phyloP scores from a whole-genome alignment of 495 filamentous ascomycete genomes.

The Penicillium pulvis region DNA sequence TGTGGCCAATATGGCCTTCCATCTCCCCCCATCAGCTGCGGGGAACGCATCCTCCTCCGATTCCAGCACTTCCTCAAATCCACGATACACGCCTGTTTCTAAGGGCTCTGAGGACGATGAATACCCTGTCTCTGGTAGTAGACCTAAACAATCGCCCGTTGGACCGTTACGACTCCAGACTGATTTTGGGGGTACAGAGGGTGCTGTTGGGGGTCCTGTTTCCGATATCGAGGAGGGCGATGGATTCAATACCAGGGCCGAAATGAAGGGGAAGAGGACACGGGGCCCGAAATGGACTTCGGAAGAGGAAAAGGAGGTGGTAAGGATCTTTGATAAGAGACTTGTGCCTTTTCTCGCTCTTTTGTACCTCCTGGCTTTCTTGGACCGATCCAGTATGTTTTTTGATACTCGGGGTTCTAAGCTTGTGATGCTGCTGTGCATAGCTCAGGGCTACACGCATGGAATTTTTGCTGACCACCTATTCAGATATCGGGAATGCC shows the following conservation, averaged over 20 bases:
- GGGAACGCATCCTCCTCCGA: slow-evolving; percentile 32
- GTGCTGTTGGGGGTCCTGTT: slow-evolving; percentile 12
- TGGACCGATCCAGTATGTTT: slow-evolving; percentile 73
- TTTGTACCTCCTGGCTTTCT: slow-evolving; percentile 79
- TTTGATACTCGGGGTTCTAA: not conserved
- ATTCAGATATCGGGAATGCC: slow-evolving; percentile 76
- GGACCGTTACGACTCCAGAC: slow-evolving; percentile 39
- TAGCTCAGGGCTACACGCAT: not conserved
- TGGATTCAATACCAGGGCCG: slow-evolving; percentile 36
- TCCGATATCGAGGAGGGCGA: slow-evolving; percentile 32
- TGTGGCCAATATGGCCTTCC: slow-evolving; percentile 26
- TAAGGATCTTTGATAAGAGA: slow-evolving; percentile 71
- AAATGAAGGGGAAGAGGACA: slow-evolving; percentile 25
- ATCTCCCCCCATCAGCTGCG: slow-evolving; percentile 29
- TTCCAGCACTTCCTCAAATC: slow-evolving; percentile 31
- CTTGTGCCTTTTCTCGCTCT: slow-evolving; percentile 80
- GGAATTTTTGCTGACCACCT: not conserved
- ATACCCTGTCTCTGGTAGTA: slow-evolving; percentile 7
- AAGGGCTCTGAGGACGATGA: slow-evolving; percentile 33
- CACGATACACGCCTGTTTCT: slow-evolving; percentile 41
- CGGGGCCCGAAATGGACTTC: slow-evolving; percentile 57
- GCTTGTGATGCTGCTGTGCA: not conserved
- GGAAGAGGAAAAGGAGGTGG: slow-evolving; percentile 72
- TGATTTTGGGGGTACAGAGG: slow-evolving; percentile 30
- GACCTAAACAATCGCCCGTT: slow-evolving; percentile 15